Percentiles rank a stretch among this genome's conserved stretches.
Conservation (phyloP, 352 stramenopile genomes). For the Blastocystis sp. region DNA sequence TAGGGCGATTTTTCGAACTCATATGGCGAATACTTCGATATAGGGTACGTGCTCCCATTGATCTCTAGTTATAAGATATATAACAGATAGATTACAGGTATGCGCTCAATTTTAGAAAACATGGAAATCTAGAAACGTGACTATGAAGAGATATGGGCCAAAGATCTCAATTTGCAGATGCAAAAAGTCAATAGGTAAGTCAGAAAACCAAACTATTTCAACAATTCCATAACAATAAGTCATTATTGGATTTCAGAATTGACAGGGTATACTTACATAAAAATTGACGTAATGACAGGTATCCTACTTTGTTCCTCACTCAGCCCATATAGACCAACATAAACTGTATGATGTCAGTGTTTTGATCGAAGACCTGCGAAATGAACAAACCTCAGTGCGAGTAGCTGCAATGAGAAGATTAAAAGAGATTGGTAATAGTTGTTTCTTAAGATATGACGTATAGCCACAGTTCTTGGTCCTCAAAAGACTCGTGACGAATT, state of each 20-base stretch:
- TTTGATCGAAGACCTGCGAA: conserved; percentile 35
- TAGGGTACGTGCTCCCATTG: neutral
- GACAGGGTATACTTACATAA: neutral
- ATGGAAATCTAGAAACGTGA: neutral
- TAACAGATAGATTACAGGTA: neutral
- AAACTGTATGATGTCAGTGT: neutral
- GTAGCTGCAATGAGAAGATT: conserved; percentile 39
- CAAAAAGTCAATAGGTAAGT: neutral
- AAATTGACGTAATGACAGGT: neutral
- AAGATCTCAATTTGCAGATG: neutral
- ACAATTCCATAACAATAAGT: neutral
- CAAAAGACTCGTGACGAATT: conserved; percentile 31
- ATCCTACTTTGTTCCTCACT: no score
- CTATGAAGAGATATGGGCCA: neutral
- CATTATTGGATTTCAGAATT: neutral
- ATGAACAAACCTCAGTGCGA: conserved; percentile 25
- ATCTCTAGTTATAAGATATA: neutral
- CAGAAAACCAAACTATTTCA: neutral
- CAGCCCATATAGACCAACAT: neutral
- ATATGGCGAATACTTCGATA: neutral
- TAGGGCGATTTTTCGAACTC: neutral
- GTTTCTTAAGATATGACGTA: neutral
- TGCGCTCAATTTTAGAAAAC: neutral
- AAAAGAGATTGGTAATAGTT: conserved; percentile 15
- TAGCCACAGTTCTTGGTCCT: neutral